Conservation (phyloP, 345 rosid genomes). For the Euphorbia peplus region DNA sequence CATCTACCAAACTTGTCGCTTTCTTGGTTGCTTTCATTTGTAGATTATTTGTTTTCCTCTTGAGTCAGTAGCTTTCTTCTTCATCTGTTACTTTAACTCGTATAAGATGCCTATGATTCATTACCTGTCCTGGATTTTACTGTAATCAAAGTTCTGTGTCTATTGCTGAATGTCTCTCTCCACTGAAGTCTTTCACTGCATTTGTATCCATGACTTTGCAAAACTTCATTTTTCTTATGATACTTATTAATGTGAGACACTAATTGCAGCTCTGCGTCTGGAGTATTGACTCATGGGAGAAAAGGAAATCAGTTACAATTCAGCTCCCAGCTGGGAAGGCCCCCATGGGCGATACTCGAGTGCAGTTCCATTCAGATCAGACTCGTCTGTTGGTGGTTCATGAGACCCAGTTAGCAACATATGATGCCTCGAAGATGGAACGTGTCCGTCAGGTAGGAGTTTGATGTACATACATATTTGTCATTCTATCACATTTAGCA, state of each 20-base stretch:
- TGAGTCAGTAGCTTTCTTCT: too few relatives aligned
- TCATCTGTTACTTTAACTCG: not conserved
- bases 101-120: not conserved
- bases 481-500: not conserved
- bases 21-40: not conserved
- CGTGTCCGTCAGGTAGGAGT: slow-evolving; percentile 54
- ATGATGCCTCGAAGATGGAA: slow-evolving; percentile 84
- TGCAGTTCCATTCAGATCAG: slow-evolving; percentile 80
- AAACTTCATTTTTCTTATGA: not conserved
- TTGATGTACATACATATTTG: not conserved
- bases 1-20: not conserved
- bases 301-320: slow-evolving; percentile 53
- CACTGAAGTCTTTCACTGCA: not conserved
- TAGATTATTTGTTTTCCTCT: not conserved
- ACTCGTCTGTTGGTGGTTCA: slow-evolving; percentile 68
- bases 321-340: slow-evolving; percentile 68
- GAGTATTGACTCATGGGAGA: slow-evolving; percentile 94
- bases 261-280: slow-evolving; percentile 59
- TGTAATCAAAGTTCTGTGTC: not conserved
- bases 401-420: slow-evolving; percentile 75
- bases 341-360: slow-evolving; percentile 63
- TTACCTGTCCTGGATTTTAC: not conserved
- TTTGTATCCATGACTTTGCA: not conserved
- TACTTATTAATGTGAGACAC: not conserved
- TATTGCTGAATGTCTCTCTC: not conserved